Evolutionary conservation across 768 basidiomycete species (phyloP).

Genomic region (Termitomyces sp.): DNA sequence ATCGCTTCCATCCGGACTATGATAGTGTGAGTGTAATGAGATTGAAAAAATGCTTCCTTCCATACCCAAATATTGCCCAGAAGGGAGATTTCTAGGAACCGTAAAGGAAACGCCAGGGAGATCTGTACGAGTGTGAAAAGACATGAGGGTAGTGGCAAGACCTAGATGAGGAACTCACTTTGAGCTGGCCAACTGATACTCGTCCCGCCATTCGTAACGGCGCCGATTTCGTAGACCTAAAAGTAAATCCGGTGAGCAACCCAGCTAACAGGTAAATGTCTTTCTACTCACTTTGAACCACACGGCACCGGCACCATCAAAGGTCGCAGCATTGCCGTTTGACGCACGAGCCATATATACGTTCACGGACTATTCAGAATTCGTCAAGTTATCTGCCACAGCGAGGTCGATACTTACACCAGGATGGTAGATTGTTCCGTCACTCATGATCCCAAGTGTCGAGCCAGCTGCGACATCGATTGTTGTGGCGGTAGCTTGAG

Average conservation of each 20-base stretch:
- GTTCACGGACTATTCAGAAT: constrained; percentile 16
- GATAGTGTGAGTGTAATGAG: not conserved
- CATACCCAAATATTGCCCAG: constrained; percentile 27
- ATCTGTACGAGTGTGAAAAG: not conserved
- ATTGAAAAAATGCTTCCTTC: not conserved
- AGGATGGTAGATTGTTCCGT: constrained; percentile 42
- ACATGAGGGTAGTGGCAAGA: not conserved
- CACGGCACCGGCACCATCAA: constrained; percentile 37
- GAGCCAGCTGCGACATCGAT: constrained; percentile 39
- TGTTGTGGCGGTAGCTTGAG: constrained; percentile 34
- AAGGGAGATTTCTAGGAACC: constrained; percentile 27
- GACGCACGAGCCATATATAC: constrained; percentile 40
- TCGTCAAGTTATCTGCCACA: not conserved
- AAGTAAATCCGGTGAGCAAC: not conserved
- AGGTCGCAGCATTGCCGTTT: constrained; percentile 26
- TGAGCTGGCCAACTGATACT: constrained; percentile 41
- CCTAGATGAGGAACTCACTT: constrained; percentile 19
- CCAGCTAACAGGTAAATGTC: not conserved
- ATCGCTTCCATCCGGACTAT: constrained; percentile 32
- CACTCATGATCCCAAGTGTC: constrained; percentile 33
- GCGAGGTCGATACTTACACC: constrained; percentile 24
- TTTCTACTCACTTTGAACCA: constrained; percentile 34
- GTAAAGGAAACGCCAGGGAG: constrained; percentile 26
- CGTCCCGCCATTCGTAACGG: constrained; percentile 39
- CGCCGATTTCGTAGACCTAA: constrained; percentile 36